phyloP scores from a whole-genome alignment of 1,284 basidiomycete genomes.

The Athelia psychrophila region DNA sequence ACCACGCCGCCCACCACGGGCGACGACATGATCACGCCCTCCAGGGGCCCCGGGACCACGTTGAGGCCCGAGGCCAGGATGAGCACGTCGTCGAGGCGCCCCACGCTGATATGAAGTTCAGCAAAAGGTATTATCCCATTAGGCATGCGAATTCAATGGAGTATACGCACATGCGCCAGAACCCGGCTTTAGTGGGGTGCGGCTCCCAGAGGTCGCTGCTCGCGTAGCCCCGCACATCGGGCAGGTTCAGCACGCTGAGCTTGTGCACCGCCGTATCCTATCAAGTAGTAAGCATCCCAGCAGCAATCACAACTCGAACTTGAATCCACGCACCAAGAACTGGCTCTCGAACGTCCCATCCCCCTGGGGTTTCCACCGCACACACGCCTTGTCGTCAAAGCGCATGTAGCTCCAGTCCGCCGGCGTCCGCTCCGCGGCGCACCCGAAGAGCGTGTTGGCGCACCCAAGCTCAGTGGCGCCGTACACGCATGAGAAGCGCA shows the following conservation, averaged over 20 bases:
- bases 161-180: conserved; percentile 12
- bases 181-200: conserved; percentile 13
- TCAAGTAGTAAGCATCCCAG: background rate
- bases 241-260: conserved; percentile 13
- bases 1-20: conserved; percentile 26
- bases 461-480: conserved; percentile 30
- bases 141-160: background rate
- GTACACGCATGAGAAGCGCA: conserved; percentile 24
- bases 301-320: background rate
- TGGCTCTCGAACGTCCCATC: conserved; percentile 40
- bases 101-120: conserved; percentile 4
- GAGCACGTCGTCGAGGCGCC: conserved; percentile 23
- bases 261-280: conserved; percentile 2
- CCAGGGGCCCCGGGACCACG: conserved; percentile 28
- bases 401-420: conserved; percentile 26
- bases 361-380: conserved; percentile 34
- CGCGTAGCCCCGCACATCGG: conserved; percentile 14
- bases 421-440: background rate
- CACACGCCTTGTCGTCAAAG: conserved; percentile 20
- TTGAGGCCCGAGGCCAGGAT: conserved; percentile 26
- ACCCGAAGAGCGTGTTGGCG: conserved; percentile 6
- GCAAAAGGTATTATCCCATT: conserved; percentile 3
- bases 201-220: conserved; percentile 13
- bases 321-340: conserved; percentile 26
- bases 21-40: conserved; percentile 19